Base-by-base conservation (phyloP, 73 alveolate species). In the Paraurostyla sp. region DNA sequence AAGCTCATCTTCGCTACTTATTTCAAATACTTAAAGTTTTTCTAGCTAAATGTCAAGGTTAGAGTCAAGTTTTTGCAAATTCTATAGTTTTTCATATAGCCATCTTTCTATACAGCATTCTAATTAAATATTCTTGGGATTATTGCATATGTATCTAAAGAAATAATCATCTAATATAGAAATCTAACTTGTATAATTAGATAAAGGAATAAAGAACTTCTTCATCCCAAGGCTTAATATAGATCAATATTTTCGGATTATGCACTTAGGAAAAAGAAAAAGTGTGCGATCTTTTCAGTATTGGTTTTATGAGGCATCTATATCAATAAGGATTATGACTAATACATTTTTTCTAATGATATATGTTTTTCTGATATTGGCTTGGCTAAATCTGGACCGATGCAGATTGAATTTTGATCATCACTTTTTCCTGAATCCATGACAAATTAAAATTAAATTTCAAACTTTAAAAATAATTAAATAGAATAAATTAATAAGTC, bases 161-260 rank as follows among this genome's bases (percentile, higher is more conserved):
- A n/a, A 40, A n/a, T 11, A 4, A 27, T 62, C 29, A 23, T n/a
- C n/a, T 9, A 62, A 30, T 2, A 11, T 7, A 13, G 51, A 2
- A 71, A 6, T 52, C 36, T 22, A 54, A 80, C 89, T 35, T 22
- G 58, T 7, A 38, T 25, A 80, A 30, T 13, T 4, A n/a, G 2
- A 43, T 27, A 62, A 80, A 80, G 4, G 54, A 30, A 3, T 3
- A 57, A 41, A 59, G 40, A 20, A 81, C 91, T 59, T 81, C 91
- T 27, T 81, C 91, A 81, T 81, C 91, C 68, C 83, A 58, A 4
- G 91, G 91, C 59, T 81, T 81, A 29, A 38, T 36, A 33, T 30
- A 50, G 45, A 81, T 58, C 15, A 81, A 33, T 0, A 81, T 58
- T 48, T 32, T 40, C 4, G 73, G 87, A 50, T 75, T 43, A 18